Evolutionary conservation across 495 filamentous ascomycete species (phyloP).

Genomic region (Podospora pseudocomata): DNA sequence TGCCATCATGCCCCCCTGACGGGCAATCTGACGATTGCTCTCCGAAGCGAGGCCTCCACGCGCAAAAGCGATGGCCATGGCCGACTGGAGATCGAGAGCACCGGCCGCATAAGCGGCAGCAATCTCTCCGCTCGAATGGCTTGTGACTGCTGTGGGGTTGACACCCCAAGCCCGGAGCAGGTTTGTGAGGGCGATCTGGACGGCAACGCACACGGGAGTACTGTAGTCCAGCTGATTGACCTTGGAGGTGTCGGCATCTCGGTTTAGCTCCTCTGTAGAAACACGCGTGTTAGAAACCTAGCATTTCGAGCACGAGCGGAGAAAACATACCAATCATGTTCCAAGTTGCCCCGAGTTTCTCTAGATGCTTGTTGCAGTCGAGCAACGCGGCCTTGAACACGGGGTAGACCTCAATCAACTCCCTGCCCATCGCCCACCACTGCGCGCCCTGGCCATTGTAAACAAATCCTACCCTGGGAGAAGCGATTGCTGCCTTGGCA

Average conservation of each 20-base stretch:
- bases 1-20: slow-evolving; percentile 43
- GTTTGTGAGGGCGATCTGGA: slow-evolving; percentile 53
- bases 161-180: slow-evolving; percentile 53
- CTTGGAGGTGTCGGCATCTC: slow-evolving; percentile 22
- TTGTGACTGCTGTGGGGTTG: slow-evolving; percentile 46
- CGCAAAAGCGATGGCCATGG: slow-evolving; percentile 47
- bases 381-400: slow-evolving; percentile 29
- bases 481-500: background rate
- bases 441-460: slow-evolving; percentile 51
- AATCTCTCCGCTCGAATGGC: slow-evolving; percentile 67
- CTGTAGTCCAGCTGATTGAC: slow-evolving; percentile 34
- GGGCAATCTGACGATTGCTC: slow-evolving; percentile 27
- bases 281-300: background rate
- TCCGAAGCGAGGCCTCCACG: slow-evolving; percentile 26
- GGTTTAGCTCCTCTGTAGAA: slow-evolving; percentile 26
- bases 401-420: slow-evolving; percentile 37
- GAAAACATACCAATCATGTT: slow-evolving; percentile 16
- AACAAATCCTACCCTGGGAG: slow-evolving; percentile 31
- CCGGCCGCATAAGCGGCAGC: slow-evolving; percentile 49
- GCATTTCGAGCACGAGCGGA: too few species aligned
- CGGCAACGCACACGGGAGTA: slow-evolving; percentile 45
- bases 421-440: slow-evolving; percentile 54
- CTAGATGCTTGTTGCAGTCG: slow-evolving; percentile 29
- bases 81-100: slow-evolving; percentile 38
- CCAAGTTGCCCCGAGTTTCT: slow-evolving; percentile 32